Conservation (phyloP, 805 yeast genomes). For the Hanseniaspora mollemarum region DNA sequence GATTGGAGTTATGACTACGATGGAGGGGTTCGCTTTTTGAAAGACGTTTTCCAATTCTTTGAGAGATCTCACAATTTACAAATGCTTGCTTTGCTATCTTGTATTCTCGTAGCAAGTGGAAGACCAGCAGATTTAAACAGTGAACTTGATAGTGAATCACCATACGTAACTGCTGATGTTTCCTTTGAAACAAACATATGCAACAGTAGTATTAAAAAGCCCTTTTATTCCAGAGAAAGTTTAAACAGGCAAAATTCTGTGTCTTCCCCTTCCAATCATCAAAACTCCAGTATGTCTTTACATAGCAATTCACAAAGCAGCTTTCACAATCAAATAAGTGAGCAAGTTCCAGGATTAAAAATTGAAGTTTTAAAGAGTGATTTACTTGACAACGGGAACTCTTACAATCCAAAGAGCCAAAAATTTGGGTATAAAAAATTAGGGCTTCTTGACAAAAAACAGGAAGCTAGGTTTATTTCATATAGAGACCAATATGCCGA, state of each 20-base stretch:
- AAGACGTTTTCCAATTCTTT: conserved; percentile 50
- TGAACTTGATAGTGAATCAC: not conserved
- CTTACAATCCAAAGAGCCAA: conserved; percentile 6
- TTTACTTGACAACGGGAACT: conserved; percentile 10
- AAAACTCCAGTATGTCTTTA: not conserved
- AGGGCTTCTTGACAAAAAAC: conserved; percentile 22
- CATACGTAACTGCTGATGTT: not conserved
- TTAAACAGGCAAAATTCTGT: conserved; percentile 1
- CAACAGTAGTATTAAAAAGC: not conserved
- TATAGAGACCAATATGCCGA: conserved; percentile 67
- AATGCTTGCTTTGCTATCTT: conserved; percentile 81
- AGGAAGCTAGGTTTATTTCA: conserved; percentile 24
- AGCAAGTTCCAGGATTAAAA: not conserved
- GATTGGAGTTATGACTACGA: conserved; percentile 77
- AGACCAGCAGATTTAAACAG: not conserved
- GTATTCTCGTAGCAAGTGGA: conserved; percentile 39
- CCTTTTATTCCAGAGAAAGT: not conserved
- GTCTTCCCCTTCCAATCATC: not conserved
- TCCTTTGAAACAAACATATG: not conserved
- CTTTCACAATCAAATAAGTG: not conserved
- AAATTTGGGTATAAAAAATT: conserved; percentile 18
- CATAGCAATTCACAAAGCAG: not conserved
- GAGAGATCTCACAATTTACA: conserved; percentile 60
- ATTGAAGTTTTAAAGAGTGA: conserved; percentile 10
- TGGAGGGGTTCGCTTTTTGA: conserved; percentile 57